These are phyloP conservation scores for Piloderma croceum DNA, from an alignment of 768 basidiomycete genomes.

Conservation along the genomic window DNA sequence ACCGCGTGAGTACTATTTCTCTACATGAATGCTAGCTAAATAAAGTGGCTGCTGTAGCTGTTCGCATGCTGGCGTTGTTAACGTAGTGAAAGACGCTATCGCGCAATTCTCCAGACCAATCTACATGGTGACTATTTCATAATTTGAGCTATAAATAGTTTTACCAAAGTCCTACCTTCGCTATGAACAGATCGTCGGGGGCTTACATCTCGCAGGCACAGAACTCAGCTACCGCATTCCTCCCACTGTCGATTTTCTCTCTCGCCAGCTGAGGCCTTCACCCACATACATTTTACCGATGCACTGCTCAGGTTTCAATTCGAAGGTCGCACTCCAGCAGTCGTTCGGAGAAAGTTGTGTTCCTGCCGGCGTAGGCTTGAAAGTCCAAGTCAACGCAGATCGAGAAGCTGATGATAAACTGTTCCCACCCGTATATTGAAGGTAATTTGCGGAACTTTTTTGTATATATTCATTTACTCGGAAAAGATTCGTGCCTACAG, in stretches of 20 bases:
- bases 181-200: constrained; percentile 61
- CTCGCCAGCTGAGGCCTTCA: constrained; percentile 50
- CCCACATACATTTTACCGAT: constrained; percentile 74
- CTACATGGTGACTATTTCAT: constrained; percentile 55
- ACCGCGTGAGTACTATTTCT: constrained; percentile 55
- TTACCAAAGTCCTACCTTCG: background rate
- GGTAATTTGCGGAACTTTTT: no score
- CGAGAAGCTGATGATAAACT: constrained; percentile 35
- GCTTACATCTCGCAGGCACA: constrained; percentile 74
- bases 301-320: constrained; percentile 81
- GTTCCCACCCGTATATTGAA: constrained; percentile 17
- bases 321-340: constrained; percentile 62
- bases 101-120: constrained; percentile 58
- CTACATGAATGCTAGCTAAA: background rate
- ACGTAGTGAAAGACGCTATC: constrained; percentile 71
- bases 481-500: no score
- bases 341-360: constrained; percentile 74
- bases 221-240: constrained; percentile 59
- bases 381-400: constrained; percentile 51
- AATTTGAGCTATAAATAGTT: constrained; percentile 1
- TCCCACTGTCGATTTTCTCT: constrained; percentile 67
- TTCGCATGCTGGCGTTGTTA: constrained; percentile 81
- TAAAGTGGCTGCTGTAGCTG: constrained; percentile 31
- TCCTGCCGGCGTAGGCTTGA: constrained; percentile 70
- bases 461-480: no score